Percentiles rank a stretch among this genome's conserved stretches.
Evolutionary conservation across 2,329 filamentous ascomycete species (phyloP).

Genomic region (Aspergillus phoenicis): DNA sequence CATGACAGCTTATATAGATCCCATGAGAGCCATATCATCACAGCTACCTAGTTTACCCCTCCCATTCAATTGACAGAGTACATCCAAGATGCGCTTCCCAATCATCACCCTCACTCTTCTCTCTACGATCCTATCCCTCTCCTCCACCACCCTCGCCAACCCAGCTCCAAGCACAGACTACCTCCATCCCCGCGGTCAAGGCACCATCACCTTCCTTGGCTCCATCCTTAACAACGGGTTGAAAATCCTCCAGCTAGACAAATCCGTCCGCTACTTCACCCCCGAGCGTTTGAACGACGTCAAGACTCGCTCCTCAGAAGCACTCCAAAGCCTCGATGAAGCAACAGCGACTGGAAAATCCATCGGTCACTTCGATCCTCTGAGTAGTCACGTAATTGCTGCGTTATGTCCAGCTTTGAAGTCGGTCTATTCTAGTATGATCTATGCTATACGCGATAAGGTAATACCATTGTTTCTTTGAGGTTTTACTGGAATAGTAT

Average conservation of each 20-base stretch:
- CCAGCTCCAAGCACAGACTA: neutral
- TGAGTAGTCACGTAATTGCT: neutral
- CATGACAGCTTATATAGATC: too few relatives aligned
- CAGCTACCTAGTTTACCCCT: neutral
- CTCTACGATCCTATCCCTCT: neutral
- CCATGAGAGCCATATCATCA: too few relatives aligned
- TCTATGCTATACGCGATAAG: neutral
- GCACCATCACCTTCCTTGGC: neutral
- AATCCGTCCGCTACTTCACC: neutral
- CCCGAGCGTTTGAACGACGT: neutral
- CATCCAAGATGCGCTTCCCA: neutral
- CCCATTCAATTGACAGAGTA: neutral
- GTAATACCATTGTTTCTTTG: neutral
- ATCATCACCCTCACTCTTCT: neutral
- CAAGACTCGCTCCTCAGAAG: neutral
- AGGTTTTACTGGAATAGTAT: neutral
- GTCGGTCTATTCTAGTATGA: neutral
- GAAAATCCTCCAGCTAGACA: neutral
- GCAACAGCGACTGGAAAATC: neutral
- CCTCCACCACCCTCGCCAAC: neutral
- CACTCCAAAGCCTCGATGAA: neutral
- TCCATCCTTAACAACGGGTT: neutral
- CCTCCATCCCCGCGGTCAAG: neutral
- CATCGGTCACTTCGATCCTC: neutral
- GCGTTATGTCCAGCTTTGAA: neutral